Evolutionary conservation across 164 flowering plant genomes (phyloP).

Genomic region (Tinospora cordifolia): DNA sequence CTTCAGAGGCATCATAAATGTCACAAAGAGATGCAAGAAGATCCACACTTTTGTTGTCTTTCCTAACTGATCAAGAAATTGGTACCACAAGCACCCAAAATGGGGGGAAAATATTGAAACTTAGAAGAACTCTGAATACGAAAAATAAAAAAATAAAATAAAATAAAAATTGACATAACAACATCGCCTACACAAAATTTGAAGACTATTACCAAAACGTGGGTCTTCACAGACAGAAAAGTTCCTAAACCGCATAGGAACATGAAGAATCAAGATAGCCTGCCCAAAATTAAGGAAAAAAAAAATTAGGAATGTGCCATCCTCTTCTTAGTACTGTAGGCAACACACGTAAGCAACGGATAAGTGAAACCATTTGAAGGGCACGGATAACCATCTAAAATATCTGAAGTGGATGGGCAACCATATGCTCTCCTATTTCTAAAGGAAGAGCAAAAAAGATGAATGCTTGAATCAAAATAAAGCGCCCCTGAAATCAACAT

Average conservation of each 20-base stretch:
- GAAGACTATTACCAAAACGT: conserved; percentile 55
- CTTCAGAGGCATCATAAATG: conserved; percentile 73
- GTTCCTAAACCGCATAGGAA: conserved; percentile 66
- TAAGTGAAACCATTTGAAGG: background rate
- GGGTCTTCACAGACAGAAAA: conserved; percentile 43
- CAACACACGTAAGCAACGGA: background rate
- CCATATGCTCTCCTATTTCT: background rate
- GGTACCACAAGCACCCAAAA: conserved; percentile 7
- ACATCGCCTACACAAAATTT: conserved; percentile 4
- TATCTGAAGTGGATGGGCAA: background rate
- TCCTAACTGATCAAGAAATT: conserved; percentile 45
- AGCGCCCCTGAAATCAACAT: background rate
- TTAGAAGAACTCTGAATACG: background rate
- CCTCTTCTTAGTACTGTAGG: background rate
- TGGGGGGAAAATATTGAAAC: background rate
- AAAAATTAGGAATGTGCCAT: background rate
- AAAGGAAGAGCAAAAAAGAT: background rate
- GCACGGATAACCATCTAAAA: background rate
- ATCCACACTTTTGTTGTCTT: conserved; percentile 53
- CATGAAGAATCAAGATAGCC: conserved; percentile 84
- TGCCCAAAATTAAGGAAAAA: conserved; percentile 24
- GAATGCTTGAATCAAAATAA: background rate
- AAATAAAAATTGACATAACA: background rate
- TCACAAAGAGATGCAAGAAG: conserved; percentile 76
- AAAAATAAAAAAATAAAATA: background rate